Evolutionary conservation across 306 rosid genomes (phyloP).

Genomic region (Pterocarpus santalinus): DNA sequence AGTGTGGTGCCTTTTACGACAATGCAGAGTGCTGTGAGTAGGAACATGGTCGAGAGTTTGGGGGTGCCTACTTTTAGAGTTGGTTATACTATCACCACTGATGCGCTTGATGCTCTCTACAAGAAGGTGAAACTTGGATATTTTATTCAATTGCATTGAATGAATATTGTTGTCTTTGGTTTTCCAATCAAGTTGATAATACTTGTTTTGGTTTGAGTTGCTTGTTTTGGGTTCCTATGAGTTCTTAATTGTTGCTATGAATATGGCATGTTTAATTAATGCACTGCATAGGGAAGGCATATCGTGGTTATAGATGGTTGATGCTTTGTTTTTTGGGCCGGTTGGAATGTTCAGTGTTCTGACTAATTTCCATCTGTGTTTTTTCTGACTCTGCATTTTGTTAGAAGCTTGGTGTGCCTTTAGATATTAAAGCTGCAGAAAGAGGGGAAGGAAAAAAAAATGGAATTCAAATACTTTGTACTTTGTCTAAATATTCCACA

Average conservation of each 20-base stretch:
- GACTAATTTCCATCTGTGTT: background rate
- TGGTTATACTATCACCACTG: constrained; percentile 86
- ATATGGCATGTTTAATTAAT: constrained; percentile 6
- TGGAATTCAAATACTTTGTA: background rate
- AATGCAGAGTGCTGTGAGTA: constrained; percentile 96
- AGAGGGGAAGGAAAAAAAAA: background rate
- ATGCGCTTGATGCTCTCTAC: constrained; percentile 89
- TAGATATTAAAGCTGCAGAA: background rate
- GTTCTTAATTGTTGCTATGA: background rate
- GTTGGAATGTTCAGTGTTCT: background rate
- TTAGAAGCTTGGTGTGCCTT: background rate
- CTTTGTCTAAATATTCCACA: background rate
- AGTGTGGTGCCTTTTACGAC: constrained; percentile 90
- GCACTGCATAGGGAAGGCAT: background rate
- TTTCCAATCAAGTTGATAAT: background rate
- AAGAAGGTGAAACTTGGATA: constrained; percentile 71
- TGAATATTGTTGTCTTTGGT: background rate
- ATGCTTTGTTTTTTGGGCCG: background rate
- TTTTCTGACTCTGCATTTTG: background rate
- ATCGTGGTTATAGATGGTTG: background rate
- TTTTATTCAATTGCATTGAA: background rate
- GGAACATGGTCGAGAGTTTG: constrained; percentile 92
- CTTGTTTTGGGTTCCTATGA: background rate
- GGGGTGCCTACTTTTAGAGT: constrained; percentile 90
- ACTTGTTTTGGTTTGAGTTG: constrained; percentile 7